Base-by-base conservation (phyloP, 75 land plant genomes). In the Pinus albicaulis region DNA sequence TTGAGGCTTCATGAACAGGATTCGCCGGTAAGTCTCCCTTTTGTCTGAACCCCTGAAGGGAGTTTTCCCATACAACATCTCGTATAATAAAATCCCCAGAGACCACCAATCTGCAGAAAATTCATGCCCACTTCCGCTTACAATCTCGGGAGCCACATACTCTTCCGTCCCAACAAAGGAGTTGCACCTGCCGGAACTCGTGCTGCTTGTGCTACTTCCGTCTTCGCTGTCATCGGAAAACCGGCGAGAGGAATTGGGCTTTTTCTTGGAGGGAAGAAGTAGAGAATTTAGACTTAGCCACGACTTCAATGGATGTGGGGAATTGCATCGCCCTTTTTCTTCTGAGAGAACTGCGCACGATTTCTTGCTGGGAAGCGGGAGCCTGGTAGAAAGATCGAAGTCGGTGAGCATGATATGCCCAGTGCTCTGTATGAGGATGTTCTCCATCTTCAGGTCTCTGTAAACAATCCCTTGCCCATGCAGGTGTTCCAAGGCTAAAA, bases 361-460 rank as follows among this genome's bases (percentile, higher is more conserved):
- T 64, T 31, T 20, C 6, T 64, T 64, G 74, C 77, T 19, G 66
- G 48, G 61, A 24, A 65, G 80, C 31, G 52, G 26, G 53, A 91
- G 78, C 60, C 20, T 72, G 6, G 85, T 79, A 55, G 93, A 92
- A 59, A 92, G 93, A 76, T 92, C 95, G 80, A 92, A 92, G 79
- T 92, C 94, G 31, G 94, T 84, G 76, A 92, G 83, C 26, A 79
- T 81, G 59, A 89, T 76, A 80, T 92, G 94, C 74, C 94, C 94
- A 38, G 80, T 74, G 20, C 73, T 56, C 34, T 83, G 94, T 7
- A 92, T 28, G 41, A 92, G 82, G 55, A 92, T 78, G 77, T 92
- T 92, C 78, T 92, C 94, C n/a, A 92, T 92, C 80, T 92, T 92
- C 5, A 92, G 79, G 71, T 92, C 94, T 44, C 94, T 84, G 80